These are phyloP conservation scores for Phytophthora pseudosyringae DNA, from an alignment of 352 stramenopile genomes.

Conservation along the genomic window DNA sequence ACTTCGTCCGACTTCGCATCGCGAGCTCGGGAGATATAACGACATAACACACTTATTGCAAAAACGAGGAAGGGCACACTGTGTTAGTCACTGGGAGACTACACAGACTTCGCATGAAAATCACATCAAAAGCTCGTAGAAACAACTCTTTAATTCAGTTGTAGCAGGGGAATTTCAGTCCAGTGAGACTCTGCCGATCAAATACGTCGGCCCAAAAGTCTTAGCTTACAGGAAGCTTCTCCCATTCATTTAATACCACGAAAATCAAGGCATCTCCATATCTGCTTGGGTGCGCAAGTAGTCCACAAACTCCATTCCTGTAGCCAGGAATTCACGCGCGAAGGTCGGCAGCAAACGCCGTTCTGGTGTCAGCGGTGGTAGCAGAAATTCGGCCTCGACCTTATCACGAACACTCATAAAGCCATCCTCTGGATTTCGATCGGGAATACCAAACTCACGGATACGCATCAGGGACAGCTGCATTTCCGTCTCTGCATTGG, in stretches of 20 bases:
- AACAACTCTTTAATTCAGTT: background rate
- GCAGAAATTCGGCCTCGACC: constrained; percentile 66
- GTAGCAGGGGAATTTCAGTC: too few species aligned
- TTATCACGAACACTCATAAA: constrained; percentile 66
- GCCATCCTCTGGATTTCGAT: constrained; percentile 42
- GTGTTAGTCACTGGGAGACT: background rate
- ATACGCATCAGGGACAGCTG: constrained; percentile 62
- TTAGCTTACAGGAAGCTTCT: too few species aligned
- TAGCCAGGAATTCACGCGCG: constrained; percentile 58
- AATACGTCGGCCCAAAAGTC: too few species aligned
- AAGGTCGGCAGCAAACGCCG: constrained; percentile 58
- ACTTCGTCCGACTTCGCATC: constrained; percentile 56
- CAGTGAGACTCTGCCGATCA: too few species aligned
- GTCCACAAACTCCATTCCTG: constrained; percentile 70
- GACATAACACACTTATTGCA: constrained; percentile 20
- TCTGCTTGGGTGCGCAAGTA: constrained; percentile 55
- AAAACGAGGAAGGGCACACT: constrained; percentile 1
- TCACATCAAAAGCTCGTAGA: background rate
- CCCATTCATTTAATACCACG: background rate
- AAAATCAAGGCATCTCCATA: constrained; percentile 28
- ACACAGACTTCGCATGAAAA: background rate
- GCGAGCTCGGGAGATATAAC: constrained; percentile 28
- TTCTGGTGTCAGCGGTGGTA: constrained; percentile 65
- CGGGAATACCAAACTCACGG: constrained; percentile 64
- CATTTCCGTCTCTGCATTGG: constrained; percentile 34